Conservation (phyloP, 2,329 filamentous ascomycete species). For the Ophiocordyceps camponoti-floridani region DNA sequence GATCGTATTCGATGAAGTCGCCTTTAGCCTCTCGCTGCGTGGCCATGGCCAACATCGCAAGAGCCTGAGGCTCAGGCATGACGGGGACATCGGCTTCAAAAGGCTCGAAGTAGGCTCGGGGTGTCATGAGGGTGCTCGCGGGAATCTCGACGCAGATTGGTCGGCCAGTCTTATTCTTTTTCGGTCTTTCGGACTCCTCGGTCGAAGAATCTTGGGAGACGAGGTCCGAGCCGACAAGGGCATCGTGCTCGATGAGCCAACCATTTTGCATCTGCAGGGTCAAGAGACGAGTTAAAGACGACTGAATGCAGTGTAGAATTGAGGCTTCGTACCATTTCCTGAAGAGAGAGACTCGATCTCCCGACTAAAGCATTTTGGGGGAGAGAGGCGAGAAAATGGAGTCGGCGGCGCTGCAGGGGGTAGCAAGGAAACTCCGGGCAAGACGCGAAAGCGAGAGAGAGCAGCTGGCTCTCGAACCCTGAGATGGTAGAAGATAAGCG, state of each 20-base stretch:
- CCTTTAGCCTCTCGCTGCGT: slow-evolving; percentile 1
- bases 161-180: neutral
- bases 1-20: slow-evolving; percentile 27
- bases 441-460: too few species aligned
- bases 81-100: slow-evolving; percentile 10
- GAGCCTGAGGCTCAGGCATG: slow-evolving; percentile 6
- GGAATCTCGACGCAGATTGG: slow-evolving; percentile 9
- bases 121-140: slow-evolving; percentile 9
- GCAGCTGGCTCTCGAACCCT: too few species aligned
- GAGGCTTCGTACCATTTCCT: neutral
- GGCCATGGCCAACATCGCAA: slow-evolving; percentile 1
- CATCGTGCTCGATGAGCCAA: neutral
- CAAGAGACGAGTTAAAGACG: neutral
- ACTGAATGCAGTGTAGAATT: neutral
- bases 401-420: too few species aligned
- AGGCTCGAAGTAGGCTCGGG: slow-evolving; percentile 13
- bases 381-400: too few species aligned
- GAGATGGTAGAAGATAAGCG: too few species aligned
- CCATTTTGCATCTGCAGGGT: neutral
- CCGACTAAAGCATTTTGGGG: too few species aligned
- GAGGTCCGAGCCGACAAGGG: neutral
- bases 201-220: neutral
- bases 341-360: neutral
- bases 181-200: neutral
- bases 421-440: too few species aligned